phyloP scores from a whole-genome alignment of 2,329 filamentous ascomycete genomes.

The Cercospora citrullina region DNA sequence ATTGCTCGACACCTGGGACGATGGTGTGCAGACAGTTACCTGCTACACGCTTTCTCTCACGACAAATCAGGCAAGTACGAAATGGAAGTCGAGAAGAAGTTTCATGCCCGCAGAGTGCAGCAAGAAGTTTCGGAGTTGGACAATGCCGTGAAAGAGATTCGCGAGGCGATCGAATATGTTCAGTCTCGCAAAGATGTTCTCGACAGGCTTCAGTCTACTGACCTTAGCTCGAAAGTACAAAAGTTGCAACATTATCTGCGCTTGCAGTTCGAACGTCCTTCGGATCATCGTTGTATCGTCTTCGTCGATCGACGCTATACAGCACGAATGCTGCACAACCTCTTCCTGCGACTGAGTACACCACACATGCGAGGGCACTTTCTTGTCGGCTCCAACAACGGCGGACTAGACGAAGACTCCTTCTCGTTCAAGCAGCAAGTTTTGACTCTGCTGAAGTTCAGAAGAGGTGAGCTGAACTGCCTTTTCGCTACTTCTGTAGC shows the following conservation, averaged over 20 bases:
- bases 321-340: conserved; percentile 68
- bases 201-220: conserved; percentile 15
- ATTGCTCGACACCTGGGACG: conserved; percentile 68
- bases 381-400: conserved; percentile 61
- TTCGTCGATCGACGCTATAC: conserved; percentile 81
- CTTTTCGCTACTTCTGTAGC: conserved; percentile 65
- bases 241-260: conserved; percentile 61
- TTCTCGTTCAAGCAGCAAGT: conserved; percentile 74
- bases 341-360: conserved; percentile 62
- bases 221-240: conserved; percentile 72
- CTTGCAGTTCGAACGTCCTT: conserved; percentile 60
- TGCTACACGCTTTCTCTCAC: conserved; percentile 29
- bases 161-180: conserved; percentile 54
- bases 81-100: conserved; percentile 32
- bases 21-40: conserved; percentile 79
- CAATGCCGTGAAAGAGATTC: conserved; percentile 57
- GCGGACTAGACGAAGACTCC: conserved; percentile 51
- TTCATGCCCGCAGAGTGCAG: conserved; percentile 35
- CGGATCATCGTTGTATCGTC: conserved; percentile 73
- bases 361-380: conserved; percentile 61
- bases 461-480: conserved; percentile 60
- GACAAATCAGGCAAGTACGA: conserved; percentile 31
- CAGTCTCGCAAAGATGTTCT: conserved; percentile 20
- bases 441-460: conserved; percentile 65
- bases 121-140: conserved; percentile 48